Evolutionary conservation across 768 basidiomycete species (phyloP).

Genomic region (Phylloporus scabripes): DNA sequence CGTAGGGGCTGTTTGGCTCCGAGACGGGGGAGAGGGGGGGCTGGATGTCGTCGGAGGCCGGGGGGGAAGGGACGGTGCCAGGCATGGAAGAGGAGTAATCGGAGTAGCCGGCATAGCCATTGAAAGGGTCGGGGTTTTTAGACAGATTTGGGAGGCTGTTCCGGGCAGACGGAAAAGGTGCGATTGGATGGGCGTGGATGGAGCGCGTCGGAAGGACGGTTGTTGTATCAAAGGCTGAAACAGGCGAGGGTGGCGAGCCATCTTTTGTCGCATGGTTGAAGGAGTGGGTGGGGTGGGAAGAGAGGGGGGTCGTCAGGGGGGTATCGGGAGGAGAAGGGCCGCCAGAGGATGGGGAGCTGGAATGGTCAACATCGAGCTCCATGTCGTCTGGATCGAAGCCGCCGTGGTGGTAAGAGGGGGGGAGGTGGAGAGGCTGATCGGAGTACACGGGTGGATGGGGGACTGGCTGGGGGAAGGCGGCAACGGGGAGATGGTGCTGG

Average conservation of each 20-base stretch:
- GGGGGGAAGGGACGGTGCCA: constrained; percentile 41
- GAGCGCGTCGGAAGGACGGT: constrained; percentile 48
- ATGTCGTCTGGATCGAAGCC: constrained; percentile 74
- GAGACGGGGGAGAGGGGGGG: constrained; percentile 24
- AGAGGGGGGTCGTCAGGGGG: constrained; percentile 39
- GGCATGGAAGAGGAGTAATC: constrained; percentile 64
- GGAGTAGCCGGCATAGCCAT: constrained; percentile 60
- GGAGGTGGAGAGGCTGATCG: constrained; percentile 23
- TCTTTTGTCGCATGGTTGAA: constrained; percentile 29
- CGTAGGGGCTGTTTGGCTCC: constrained; percentile 31
- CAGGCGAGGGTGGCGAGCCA: constrained; percentile 29
- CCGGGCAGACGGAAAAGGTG: constrained; percentile 29
- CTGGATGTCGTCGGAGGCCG: constrained; percentile 28
- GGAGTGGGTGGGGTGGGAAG: constrained; percentile 30
- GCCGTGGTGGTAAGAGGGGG: constrained; percentile 30
- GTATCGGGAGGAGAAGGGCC: constrained; percentile 39
- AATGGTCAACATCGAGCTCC: constrained; percentile 66
- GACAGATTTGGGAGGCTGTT: constrained; percentile 26
- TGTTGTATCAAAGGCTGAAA: constrained; percentile 49
- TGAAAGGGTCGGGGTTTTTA: constrained; percentile 52
- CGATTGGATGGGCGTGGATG: constrained; percentile 35
- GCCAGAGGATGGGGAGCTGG: constrained; percentile 46
- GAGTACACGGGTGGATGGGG: constrained; percentile 30
- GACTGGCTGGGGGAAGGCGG: constrained; percentile 30
- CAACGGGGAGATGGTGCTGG: constrained; percentile 27